Conservation (phyloP, 257 asterid genomes). For the Nicotiana attenuata region DNA sequence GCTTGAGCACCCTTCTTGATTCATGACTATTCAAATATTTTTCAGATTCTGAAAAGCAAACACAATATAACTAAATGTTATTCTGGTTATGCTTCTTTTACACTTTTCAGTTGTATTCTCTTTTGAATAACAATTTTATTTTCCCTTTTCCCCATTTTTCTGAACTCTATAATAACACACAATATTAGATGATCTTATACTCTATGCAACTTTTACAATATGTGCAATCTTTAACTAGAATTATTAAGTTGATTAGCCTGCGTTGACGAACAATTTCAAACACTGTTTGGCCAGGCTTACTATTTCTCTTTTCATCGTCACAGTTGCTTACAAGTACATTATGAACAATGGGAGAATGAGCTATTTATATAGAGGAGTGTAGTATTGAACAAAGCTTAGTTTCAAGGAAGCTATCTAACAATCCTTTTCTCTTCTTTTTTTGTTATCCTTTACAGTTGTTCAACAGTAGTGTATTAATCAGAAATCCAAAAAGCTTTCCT, state of each 20-base stretch:
- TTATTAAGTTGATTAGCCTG: too few species aligned
- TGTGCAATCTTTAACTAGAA: background rate
- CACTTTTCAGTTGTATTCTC: too few species aligned
- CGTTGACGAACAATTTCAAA: too few species aligned
- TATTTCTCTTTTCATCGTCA: too few species aligned
- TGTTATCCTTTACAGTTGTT: constrained; percentile 10
- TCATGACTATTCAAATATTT: too few species aligned
- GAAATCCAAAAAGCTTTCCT: constrained; percentile 1
- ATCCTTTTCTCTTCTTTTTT: background rate
- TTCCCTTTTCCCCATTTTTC: background rate
- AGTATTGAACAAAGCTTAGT: background rate
- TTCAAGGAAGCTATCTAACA: background rate
- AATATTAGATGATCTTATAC: too few species aligned
- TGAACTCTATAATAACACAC: background rate
- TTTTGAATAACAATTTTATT: too few species aligned
- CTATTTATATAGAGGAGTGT: background rate
- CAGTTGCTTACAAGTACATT: background rate
- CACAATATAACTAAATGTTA: too few species aligned
- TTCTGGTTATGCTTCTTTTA: too few species aligned
- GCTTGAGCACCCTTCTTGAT: too few species aligned
- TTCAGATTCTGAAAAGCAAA: too few species aligned
- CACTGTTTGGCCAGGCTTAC: too few species aligned
- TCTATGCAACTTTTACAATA: background rate
- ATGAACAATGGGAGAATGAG: background rate
- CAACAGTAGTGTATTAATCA: background rate